Conservation (phyloP, 371 early-diverging fungal species). For the Amoeboaphelidium protococcarum region DNA sequence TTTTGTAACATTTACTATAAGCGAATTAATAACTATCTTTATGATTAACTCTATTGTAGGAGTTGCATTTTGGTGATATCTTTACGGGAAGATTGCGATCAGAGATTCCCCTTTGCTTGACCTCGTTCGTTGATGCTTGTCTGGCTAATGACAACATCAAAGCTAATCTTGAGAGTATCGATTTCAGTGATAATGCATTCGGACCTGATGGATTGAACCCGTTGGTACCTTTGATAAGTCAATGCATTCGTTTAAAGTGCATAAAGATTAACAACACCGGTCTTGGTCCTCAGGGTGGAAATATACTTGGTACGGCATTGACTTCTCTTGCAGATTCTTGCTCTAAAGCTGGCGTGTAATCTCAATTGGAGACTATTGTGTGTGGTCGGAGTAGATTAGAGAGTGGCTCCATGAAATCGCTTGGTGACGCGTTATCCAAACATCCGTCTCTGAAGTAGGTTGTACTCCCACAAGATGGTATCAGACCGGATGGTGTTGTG, state of each 20-base stretch:
- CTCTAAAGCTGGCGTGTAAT: slow-evolving; percentile 20
- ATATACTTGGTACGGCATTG: slow-evolving; percentile 57
- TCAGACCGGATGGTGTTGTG: slow-evolving; percentile 69
- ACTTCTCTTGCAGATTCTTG: slow-evolving; percentile 37
- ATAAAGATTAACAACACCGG: slow-evolving; percentile 88
- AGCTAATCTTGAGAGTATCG: slow-evolving; percentile 43
- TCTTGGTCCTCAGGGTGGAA: slow-evolving; percentile 52
- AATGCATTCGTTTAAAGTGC: slow-evolving; percentile 41
- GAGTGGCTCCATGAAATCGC: slow-evolving; percentile 34
- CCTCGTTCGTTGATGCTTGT: slow-evolving; percentile 56
- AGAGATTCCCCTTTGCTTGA: slow-evolving; percentile 61
- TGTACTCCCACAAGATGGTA: slow-evolving; percentile 90
- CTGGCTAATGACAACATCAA: slow-evolving; percentile 43
- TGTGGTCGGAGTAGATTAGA: slow-evolving; percentile 85
- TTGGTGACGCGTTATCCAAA: slow-evolving; percentile 55
- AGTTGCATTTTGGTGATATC: slow-evolving; percentile 36
- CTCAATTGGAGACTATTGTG: slow-evolving; percentile 46
- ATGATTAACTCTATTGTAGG: too few relatives aligned
- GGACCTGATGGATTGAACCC: slow-evolving; percentile 81
- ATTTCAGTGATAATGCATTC: slow-evolving; percentile 91
- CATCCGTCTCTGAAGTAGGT: slow-evolving; percentile 45
- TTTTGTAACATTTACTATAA: not conserved
- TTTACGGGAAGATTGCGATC: slow-evolving; percentile 73
- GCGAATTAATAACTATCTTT: not conserved
- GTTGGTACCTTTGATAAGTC: slow-evolving; percentile 46